Base-by-base conservation (phyloP, 352 stramenopile species). In the Phytophthora tubulina region DNA sequence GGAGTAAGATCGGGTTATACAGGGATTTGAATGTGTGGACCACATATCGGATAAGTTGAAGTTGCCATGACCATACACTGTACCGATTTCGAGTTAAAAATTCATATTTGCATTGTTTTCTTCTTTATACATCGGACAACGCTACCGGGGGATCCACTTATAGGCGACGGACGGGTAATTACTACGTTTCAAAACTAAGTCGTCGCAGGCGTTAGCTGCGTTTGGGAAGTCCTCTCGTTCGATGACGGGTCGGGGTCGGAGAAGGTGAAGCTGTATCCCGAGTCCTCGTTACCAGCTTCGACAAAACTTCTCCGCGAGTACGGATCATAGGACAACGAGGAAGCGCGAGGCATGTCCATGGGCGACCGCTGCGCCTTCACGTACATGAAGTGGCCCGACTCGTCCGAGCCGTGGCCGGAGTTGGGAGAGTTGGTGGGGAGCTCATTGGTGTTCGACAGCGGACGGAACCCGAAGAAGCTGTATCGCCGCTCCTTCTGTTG, bases 281-380 rank as follows among this genome's bases (percentile, higher is more conserved):
- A 73, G 51, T 64, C 36, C 30, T 84, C 76, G 17, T 60, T 41
- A 14, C 48, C 67, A 31, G 70, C 67, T 50, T 83, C 70, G 36
- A 67, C 62, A 39, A 85, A 86, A 42, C 76, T 85, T 63, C 64
- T 48, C 3, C 79, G 70, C 10, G 73, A 76, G 57, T 84, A 86
- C 48, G 80, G 80, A 61, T 89, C 77, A 21, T 89, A 89, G n/a
- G 81, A 89, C 15, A 89, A 64, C 41, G 79, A 89, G 14, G 72
- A 79, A 17, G 73, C 63, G 13, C 81, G 76, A 10, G 64, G 51
- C 30, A 76, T 58, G 49, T 80, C 76, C 35, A 84, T 46, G 15
- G 81, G 75, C 13, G 77, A 87, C 6, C 56, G 69, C 54, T 73
- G 69, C 9, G 76, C 79, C 56, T 86, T 86, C 39, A 85, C 65